Percentiles rank a stretch among this genome's conserved stretches.
Conservation (phyloP, 2,329 filamentous ascomycete species). For the Mycosphaerella arachidis region DNA sequence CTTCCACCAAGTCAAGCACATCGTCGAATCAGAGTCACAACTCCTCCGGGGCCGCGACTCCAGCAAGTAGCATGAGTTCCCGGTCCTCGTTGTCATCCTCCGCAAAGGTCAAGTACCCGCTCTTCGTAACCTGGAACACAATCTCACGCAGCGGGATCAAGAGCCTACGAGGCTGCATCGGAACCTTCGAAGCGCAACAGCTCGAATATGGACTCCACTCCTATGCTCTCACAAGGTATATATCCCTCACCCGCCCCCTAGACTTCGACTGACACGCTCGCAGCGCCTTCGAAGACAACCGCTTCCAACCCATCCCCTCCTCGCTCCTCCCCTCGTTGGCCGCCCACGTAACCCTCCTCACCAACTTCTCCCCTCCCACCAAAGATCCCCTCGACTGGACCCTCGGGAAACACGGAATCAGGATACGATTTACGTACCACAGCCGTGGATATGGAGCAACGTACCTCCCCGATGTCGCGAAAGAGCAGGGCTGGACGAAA, state of each 20-base stretch:
- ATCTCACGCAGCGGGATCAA: conserved; percentile 57
- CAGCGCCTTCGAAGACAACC: conserved; percentile 60
- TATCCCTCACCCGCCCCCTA: neutral
- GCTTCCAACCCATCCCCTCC: conserved; percentile 61
- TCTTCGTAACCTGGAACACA: conserved; percentile 95
- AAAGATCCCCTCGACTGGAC: conserved; percentile 76
- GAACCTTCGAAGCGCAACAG: conserved; percentile 78
- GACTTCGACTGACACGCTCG: neutral
- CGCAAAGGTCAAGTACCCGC: conserved; percentile 52
- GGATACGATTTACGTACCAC: conserved; percentile 75
- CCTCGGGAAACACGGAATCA: conserved; percentile 78
- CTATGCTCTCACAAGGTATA: conserved; percentile 76
- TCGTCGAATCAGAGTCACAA: conserved; percentile 15
- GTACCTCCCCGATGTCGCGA: conserved; percentile 86
- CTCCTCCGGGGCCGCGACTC: conserved; percentile 22
- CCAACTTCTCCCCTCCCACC: conserved; percentile 59
- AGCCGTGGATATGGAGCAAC: conserved; percentile 75
- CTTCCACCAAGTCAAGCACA: conserved; percentile 19
- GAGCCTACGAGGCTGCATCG: conserved; percentile 86
- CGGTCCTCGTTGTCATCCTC: conserved; percentile 40
- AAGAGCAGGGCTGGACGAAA: conserved; percentile 91
- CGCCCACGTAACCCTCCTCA: conserved; percentile 66
- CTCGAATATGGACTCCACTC: conserved; percentile 68
- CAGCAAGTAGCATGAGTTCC: conserved; percentile 41
- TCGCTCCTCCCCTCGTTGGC: conserved; percentile 65